Conservation (phyloP, 2,329 filamentous ascomycete genomes). For the Fusarium kyushuense region DNA sequence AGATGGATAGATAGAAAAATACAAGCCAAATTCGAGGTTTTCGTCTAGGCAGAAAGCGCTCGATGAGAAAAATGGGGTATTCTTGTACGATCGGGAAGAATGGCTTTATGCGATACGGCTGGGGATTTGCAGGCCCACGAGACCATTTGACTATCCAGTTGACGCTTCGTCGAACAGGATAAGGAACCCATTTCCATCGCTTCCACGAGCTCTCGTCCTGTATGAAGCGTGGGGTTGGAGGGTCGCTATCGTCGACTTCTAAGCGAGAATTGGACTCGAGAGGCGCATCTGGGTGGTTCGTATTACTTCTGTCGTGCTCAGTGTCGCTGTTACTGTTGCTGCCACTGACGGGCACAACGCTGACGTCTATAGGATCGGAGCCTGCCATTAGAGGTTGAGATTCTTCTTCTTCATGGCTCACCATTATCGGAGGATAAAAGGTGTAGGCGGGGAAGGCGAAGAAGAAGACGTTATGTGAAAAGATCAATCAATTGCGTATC, state of each 20-base stretch:
- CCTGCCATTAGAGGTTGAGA: constrained; percentile 56
- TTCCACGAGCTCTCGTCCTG: constrained; percentile 64
- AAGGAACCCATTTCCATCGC: constrained; percentile 70
- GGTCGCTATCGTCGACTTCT: constrained; percentile 58
- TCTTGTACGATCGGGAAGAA: constrained; percentile 75
- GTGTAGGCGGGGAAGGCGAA: neutral
- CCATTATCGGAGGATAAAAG: constrained; percentile 46
- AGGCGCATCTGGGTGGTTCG: constrained; percentile 58
- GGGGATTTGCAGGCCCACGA: constrained; percentile 66
- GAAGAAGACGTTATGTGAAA: neutral
- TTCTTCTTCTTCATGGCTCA: constrained; percentile 51
- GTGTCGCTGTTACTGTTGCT: constrained; percentile 16
- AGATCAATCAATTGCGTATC: constrained; percentile 18
- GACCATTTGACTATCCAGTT: constrained; percentile 63
- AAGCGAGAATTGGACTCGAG: constrained; percentile 55
- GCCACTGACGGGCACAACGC: constrained; percentile 43
- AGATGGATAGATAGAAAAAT: constrained; percentile 70
- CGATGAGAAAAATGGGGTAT: constrained; percentile 72
- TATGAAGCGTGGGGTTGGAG: constrained; percentile 70
- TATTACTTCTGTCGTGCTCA: constrained; percentile 15
- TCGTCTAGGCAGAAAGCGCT: constrained; percentile 70
- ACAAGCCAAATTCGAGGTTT: constrained; percentile 71
- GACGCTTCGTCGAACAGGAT: constrained; percentile 62
- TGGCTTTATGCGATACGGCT: constrained; percentile 63
- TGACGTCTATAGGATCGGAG: constrained; percentile 47